Evolutionary conservation across 2,329 filamentous ascomycete species (phyloP).

Genomic region (Diaporthe citrichinensis): DNA sequence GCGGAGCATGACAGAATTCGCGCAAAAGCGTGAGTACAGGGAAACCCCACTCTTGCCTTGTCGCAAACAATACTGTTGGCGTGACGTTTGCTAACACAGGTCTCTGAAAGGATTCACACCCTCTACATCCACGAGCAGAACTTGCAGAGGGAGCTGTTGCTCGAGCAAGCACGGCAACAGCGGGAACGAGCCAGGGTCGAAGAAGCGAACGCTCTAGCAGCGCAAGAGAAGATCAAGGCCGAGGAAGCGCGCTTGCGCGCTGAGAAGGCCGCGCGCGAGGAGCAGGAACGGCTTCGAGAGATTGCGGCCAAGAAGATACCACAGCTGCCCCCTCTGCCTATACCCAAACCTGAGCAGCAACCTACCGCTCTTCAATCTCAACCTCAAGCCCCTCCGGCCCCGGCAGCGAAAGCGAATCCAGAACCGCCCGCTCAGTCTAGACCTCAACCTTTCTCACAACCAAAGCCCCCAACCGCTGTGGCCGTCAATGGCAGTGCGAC

Average conservation of each 20-base stretch:
- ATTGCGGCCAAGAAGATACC: conserved; percentile 33
- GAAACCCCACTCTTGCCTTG: neutral
- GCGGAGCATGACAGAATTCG: conserved; percentile 39
- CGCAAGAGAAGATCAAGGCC: conserved; percentile 49
- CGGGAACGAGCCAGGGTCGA: conserved; percentile 41
- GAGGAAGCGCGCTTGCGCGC: conserved; percentile 44
- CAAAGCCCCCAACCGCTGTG: neutral
- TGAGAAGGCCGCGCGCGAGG: conserved; percentile 34
- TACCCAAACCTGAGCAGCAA: conserved; percentile 5
- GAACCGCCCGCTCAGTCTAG: neutral
- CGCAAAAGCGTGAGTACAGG: conserved; percentile 38
- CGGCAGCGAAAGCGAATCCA: conserved; percentile 17
- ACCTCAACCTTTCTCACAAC: neutral
- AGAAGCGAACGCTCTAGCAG: conserved; percentile 28
- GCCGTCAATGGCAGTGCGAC: conserved; percentile 34
- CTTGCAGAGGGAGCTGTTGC: conserved; percentile 45
- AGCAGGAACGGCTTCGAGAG: conserved; percentile 37
- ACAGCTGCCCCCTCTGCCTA: conserved; percentile 34
- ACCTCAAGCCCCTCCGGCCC: conserved; percentile 25
- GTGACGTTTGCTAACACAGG: conserved; percentile 30
- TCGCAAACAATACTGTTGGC: neutral
- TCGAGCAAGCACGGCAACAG: conserved; percentile 47
- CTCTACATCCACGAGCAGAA: conserved; percentile 47
- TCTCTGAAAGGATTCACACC: conserved; percentile 48
- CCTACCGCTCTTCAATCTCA: conserved; percentile 31